Evolutionary conservation across 2,329 filamentous ascomycete species (phyloP), one percentile per base, ranked within the genome.

Genomic region (Aphanoascus verrucosus): DNA sequence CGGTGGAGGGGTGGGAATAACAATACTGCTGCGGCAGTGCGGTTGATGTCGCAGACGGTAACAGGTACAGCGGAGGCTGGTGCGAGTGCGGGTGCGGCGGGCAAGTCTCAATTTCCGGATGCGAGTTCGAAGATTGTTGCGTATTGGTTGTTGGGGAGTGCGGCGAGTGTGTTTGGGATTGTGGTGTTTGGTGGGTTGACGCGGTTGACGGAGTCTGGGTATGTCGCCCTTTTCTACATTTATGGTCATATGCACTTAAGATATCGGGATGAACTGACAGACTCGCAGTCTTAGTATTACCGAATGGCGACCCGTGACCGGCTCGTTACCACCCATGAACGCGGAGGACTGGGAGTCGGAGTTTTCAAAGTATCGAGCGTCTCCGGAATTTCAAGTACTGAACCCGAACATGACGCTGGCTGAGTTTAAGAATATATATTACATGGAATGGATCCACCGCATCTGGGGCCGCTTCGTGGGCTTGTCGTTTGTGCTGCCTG

Each of bases 381-480:
- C 89, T 17, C 93, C 93, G 57, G 93, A 98, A 71, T 98, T 91
- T 74, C 82, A 86, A 65, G 80, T 89, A 57, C 78, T 98, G 61
- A 98, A 98, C 73, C 85, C 90, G 32, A 81, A 88, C 68, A 98
- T 98, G 93, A 85, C 80, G 32, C 77, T 98, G 54, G 79, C 83
- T 55, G 93, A 98, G 68, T 98, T 97, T 75, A 96, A 97, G 72
- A 85, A 93, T 67, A 98, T 98, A 61, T 98, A 97, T 78, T 98
- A 86, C 70, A 97, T 97, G 93, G 93, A 98, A 76, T 98, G 93
- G 93, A 83, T 84, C 42, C 93, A 98, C 70, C 82, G 93, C 31
- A 78, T 96, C 53, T 97, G 93, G 90, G 93, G 93, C 44, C 84
- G 93, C 59, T 77, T 94, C 62, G 87, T 98, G 55, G 93, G 93